phyloP scores from a whole-genome alignment of 805 yeast genomes.

The Ogataea degrootiae region DNA sequence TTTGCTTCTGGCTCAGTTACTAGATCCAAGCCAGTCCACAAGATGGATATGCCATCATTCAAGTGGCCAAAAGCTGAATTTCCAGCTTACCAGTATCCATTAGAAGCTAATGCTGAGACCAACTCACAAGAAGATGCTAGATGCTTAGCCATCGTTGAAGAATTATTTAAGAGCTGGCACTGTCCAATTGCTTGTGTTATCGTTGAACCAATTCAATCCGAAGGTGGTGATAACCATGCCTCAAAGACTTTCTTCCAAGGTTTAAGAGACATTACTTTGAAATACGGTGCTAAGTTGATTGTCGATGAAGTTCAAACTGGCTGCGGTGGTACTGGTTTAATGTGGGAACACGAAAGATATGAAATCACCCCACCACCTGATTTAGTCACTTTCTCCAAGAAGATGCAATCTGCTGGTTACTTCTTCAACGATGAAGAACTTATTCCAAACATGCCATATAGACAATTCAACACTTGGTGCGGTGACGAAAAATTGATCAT shows the following conservation, averaged over 20 bases:
- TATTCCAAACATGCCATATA: constrained; percentile 71
- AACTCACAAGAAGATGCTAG: constrained; percentile 78
- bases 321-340: constrained; percentile 77
- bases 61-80: constrained; percentile 97
- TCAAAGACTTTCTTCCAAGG: constrained; percentile 76
- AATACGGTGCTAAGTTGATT: constrained; percentile 66
- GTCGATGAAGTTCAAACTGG: constrained; percentile 91
- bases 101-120: constrained; percentile 79
- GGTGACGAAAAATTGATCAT: constrained; percentile 84
- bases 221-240: constrained; percentile 91
- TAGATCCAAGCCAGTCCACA: constrained; percentile 92
- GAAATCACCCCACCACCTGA: constrained; percentile 72
- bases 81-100: constrained; percentile 65
- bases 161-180: constrained; percentile 60
- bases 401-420: constrained; percentile 87
- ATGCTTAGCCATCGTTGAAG: constrained; percentile 73
- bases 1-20: constrained; percentile 91
- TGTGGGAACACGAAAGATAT: constrained; percentile 91
- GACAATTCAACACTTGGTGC: constrained; percentile 93
- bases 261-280: constrained; percentile 67
- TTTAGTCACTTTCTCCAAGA: constrained; percentile 81
- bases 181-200: constrained; percentile 83
- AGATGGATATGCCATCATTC: constrained; percentile 87
- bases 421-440: constrained; percentile 71
- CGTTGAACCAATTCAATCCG: constrained; percentile 88